phyloP scores from a whole-genome alignment of 331 rosid species.

The Erythrophleum ivorense region DNA sequence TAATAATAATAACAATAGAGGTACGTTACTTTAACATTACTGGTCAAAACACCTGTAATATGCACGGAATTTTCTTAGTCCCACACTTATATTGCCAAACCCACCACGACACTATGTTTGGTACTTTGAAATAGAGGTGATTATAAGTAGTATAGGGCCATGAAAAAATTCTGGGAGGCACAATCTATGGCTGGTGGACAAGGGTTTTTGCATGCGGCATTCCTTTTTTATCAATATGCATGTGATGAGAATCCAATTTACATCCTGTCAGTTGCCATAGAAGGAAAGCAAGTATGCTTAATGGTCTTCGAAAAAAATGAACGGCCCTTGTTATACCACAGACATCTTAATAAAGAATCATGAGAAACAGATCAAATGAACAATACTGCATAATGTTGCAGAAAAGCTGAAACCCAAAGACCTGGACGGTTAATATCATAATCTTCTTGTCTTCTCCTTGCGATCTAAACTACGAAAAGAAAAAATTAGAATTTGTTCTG shows the following conservation, averaged over 20 bases:
- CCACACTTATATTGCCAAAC: background rate
- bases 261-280: too few species aligned
- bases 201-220: background rate
- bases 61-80: background rate
- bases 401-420: slow-evolving; percentile 38
- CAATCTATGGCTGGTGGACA: slow-evolving; percentile 25
- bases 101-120: too few species aligned
- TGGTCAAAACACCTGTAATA: background rate
- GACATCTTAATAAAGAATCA: slow-evolving; percentile 22
- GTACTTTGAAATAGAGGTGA: background rate
- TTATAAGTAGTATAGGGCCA: background rate
- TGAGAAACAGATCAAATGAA: slow-evolving; percentile 25
- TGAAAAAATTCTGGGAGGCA: slow-evolving; percentile 1
- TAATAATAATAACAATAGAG: too few species aligned
- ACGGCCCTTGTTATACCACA: slow-evolving; percentile 40
- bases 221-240: slow-evolving; percentile 1
- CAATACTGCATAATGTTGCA: slow-evolving; percentile 9
- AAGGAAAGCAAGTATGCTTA: background rate
- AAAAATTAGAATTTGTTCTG: slow-evolving; percentile 42
- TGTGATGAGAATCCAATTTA: background rate
- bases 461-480: background rate
- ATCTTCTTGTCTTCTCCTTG: slow-evolving; percentile 32
- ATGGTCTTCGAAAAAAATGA: slow-evolving; percentile 23
- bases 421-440: slow-evolving; percentile 3
- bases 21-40: background rate